Evolutionary conservation across 169 alveolate genomes (phyloP).

Genomic region (Eimeria acervulina): DNA sequence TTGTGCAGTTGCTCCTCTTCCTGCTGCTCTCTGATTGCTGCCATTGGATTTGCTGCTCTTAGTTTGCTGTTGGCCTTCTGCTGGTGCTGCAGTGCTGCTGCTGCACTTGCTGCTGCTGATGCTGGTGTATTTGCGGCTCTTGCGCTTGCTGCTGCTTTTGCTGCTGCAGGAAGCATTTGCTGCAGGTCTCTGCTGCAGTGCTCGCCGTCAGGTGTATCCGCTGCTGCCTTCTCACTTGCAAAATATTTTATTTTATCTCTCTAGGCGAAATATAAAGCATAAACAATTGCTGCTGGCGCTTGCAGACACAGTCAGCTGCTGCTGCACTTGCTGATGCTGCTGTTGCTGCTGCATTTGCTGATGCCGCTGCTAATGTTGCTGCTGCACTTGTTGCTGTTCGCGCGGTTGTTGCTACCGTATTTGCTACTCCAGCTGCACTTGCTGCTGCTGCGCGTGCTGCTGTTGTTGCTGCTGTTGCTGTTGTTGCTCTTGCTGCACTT

Average conservation of each 20-base stretch:
- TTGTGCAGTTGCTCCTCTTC: no score
- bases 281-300: not conserved
- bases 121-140: not conserved
- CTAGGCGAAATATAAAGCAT: not conserved
- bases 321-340: not conserved
- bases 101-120: no score
- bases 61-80: no score
- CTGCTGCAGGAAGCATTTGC: constrained; percentile 6
- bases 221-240: not conserved
- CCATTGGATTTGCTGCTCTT: no score
- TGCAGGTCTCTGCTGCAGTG: not conserved
- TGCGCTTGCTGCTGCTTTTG: constrained; percentile 8
- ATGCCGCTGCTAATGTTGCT: not conserved
- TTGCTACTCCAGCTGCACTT: not conserved
- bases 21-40: no score
- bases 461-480: constrained; percentile 17
- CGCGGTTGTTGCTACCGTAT: not conserved
- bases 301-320: not conserved
- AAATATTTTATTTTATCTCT: not conserved
- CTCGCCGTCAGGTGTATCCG: not conserved
- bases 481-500: not conserved
- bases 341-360: not conserved
- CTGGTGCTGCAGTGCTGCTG: no score
- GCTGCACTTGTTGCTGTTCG: not conserved
- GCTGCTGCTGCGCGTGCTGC: no score